phyloP scores from a whole-genome alignment of 2,329 filamentous ascomycete species.

The Penicillium sp. region DNA sequence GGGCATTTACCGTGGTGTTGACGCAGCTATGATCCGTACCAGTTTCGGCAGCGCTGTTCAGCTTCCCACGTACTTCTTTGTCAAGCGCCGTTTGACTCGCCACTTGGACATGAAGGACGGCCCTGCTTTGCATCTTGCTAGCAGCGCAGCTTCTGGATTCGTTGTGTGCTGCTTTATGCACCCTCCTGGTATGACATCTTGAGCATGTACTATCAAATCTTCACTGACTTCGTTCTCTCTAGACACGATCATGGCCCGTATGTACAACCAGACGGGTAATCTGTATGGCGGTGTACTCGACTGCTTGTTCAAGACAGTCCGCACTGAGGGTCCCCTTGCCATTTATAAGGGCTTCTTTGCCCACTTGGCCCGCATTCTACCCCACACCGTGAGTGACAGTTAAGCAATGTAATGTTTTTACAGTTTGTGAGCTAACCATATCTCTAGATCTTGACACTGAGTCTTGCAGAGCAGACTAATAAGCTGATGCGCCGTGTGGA shows the following conservation, averaged over 20 bases:
- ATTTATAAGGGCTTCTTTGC: slow-evolving; percentile 98
- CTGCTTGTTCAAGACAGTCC: slow-evolving; percentile 85
- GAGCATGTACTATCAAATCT: not conserved
- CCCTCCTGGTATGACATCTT: slow-evolving; percentile 68
- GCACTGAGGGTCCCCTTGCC: slow-evolving; percentile 84
- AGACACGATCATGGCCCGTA: slow-evolving; percentile 97
- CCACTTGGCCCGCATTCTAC: slow-evolving; percentile 88
- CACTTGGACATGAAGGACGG: slow-evolving; percentile 90
- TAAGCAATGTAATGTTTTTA: not conserved
- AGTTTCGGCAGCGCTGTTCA: slow-evolving; percentile 96
- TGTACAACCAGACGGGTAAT: slow-evolving; percentile 98
- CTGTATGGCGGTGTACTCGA: slow-evolving; percentile 93
- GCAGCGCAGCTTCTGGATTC: slow-evolving; percentile 86
- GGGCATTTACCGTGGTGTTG: slow-evolving; percentile 86
- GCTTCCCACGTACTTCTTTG: slow-evolving; percentile 96
- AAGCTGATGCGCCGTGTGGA: slow-evolving; percentile 84
- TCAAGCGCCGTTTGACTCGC: slow-evolving; percentile 78
- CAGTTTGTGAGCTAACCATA: slow-evolving; percentile 21
- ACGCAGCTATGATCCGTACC: slow-evolving; percentile 91
- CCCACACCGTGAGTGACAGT: slow-evolving; percentile 67
- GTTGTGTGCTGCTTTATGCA: slow-evolving; percentile 99
- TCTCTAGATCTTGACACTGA: slow-evolving; percentile 75
- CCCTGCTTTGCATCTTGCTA: slow-evolving; percentile 80
- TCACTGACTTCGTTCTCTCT: slow-evolving; percentile 7
- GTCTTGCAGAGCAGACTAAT: slow-evolving; percentile 93